These are phyloP conservation scores for Gamsiella multidivaricata DNA, from an alignment of 192 early-diverging fungal genomes.

Conservation along the genomic window DNA sequence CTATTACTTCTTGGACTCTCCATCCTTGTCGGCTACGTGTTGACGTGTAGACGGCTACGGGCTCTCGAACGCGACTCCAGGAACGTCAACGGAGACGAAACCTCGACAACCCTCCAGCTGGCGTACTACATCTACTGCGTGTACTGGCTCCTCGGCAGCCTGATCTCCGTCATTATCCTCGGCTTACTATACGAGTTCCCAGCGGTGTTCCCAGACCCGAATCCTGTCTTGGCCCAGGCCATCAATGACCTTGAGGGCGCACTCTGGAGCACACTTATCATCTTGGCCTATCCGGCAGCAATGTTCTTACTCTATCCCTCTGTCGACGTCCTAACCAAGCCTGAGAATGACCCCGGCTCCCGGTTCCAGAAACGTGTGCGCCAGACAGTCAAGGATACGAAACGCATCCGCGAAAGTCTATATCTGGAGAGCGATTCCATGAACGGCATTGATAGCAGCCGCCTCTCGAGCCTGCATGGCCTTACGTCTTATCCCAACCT, in stretches of 20 bases:
- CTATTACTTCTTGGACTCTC: conserved; percentile 10
- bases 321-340: conserved; percentile 39
- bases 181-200: conserved; percentile 24
- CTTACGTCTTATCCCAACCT: conserved; percentile 22
- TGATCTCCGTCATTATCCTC: conserved; percentile 22
- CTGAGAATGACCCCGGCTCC: conserved; percentile 26
- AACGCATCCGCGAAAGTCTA: conserved; percentile 38
- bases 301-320: conserved; percentile 51
- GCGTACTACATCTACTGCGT: conserved; percentile 38
- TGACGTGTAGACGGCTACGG: conserved; percentile 27
- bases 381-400: conserved; percentile 29
- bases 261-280: conserved; percentile 32
- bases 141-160: conserved; percentile 45
- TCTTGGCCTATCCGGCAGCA: conserved; percentile 41
- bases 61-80: conserved; percentile 44
- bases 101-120: conserved; percentile 36
- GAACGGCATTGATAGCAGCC: conserved; percentile 4
- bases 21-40: conserved; percentile 21
- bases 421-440: conserved; percentile 26
- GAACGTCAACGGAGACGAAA: conserved; percentile 40
- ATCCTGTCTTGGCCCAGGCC: conserved; percentile 21
- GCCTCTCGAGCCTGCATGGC: conserved; percentile 32
- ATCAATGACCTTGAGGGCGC: conserved; percentile 33
- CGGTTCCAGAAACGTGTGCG: conserved; percentile 42
- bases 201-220: not conserved